Percentiles rank a stretch among this genome's conserved stretches.
phyloP scores from a whole-genome alignment of 2,329 filamentous ascomycete species.

The Cryoendolithus antarcticus region DNA sequence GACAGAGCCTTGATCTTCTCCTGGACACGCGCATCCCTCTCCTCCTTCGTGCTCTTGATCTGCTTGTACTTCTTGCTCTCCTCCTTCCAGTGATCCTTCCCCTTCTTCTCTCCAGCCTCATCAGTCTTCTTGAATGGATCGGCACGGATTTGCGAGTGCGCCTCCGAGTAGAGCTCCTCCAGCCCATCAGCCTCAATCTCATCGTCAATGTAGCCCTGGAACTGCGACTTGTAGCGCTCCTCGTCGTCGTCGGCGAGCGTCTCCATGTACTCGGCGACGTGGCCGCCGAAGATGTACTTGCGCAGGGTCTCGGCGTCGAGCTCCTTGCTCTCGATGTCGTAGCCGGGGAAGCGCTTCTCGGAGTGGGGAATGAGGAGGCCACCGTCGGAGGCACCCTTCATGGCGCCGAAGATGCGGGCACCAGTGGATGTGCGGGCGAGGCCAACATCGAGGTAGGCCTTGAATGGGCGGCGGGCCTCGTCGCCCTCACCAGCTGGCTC shows the following conservation, averaged over 20 bases:
- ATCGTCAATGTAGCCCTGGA: conserved; percentile 94
- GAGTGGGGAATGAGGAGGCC: conserved; percentile 96
- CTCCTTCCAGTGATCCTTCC: conserved; percentile 62
- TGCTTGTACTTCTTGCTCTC: conserved; percentile 84
- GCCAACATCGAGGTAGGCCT: conserved; percentile 97
- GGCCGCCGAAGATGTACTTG: conserved; percentile 98
- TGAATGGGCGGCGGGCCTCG: conserved; percentile 90
- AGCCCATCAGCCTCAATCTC: conserved; percentile 92
- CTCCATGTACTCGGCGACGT: conserved; percentile 99
- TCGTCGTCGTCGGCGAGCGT: conserved; percentile 97
- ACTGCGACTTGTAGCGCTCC: conserved; percentile 98
- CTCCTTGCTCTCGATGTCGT: conserved; percentile 94
- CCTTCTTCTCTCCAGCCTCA: conserved; percentile 71
- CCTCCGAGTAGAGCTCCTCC: conserved; percentile 91
- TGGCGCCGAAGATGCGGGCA: conserved; percentile 96
- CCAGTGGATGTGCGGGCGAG: conserved; percentile 94
- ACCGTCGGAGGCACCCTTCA: conserved; percentile 99
- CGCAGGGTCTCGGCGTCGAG: conserved; percentile 92
- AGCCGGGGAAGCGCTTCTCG: conserved; percentile 99
- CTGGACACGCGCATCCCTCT: conserved; percentile 77
- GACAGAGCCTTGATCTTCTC: conserved; percentile 79
- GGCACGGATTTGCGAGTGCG: conserved; percentile 92
- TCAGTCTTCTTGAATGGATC: conserved; percentile 92
- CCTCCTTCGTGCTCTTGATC: conserved; percentile 65
- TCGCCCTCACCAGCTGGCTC: conserved; percentile 86